phyloP scores from a whole-genome alignment of 129 eudicot genomes.

The Flaveria sonorensis region DNA sequence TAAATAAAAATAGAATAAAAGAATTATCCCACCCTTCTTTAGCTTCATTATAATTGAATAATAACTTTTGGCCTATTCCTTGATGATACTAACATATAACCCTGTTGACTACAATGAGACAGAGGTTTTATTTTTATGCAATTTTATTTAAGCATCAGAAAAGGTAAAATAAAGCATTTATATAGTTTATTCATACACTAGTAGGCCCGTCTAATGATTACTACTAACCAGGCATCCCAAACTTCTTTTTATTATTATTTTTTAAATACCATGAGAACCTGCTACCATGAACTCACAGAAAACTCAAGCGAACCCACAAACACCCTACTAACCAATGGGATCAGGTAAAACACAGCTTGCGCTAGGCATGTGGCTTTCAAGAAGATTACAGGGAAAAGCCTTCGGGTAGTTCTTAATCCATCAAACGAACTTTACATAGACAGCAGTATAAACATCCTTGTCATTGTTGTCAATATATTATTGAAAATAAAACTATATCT shows the following conservation, averaged over 20 bases:
- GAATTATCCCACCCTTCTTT: not conserved
- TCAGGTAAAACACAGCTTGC: not conserved
- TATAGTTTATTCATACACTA: not conserved
- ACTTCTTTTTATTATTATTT: not conserved
- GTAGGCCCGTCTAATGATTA: slow-evolving; percentile 2
- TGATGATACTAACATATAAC: not conserved
- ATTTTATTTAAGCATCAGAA: not conserved
- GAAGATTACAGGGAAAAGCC: not conserved
- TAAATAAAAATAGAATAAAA: not conserved
- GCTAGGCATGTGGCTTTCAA: not conserved
- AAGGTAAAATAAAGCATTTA: not conserved
- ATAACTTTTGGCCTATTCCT: not conserved
- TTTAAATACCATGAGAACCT: not conserved
- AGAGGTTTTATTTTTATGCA: not conserved
- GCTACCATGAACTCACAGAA: no score
- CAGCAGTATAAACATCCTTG: not conserved
- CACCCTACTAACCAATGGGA: not conserved
- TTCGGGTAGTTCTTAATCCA: not conserved
- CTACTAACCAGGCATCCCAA: no score
- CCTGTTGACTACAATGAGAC: slow-evolving; percentile 1
- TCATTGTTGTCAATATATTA: not conserved
- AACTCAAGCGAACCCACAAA: not conserved
- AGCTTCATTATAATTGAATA: not conserved
- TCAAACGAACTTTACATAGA: not conserved
- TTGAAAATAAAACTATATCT: not conserved